These are phyloP conservation scores for Penicillium sp. DNA, from an alignment of 2,329 filamentous ascomycete species.

Conservation along the genomic window DNA sequence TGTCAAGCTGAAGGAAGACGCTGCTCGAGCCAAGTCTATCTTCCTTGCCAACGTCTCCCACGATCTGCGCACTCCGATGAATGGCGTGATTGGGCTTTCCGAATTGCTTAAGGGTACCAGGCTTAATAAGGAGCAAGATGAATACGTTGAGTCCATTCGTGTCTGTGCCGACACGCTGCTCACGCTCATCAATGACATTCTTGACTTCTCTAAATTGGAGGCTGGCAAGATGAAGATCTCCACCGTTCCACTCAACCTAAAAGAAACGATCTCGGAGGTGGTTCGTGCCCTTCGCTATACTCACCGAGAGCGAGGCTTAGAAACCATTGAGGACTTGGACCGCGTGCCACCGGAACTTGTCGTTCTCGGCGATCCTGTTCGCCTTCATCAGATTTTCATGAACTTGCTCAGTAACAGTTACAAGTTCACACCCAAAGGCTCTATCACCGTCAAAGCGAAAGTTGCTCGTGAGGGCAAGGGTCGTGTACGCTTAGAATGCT, in stretches of 20 bases:
- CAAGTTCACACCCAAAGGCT: constrained; percentile 87
- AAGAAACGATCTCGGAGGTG: constrained; percentile 64
- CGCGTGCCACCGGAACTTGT: constrained; percentile 56
- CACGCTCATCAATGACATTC: constrained; percentile 86
- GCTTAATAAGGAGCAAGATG: constrained; percentile 58
- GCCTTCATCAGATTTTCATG: constrained; percentile 72
- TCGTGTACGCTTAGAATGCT: constrained; percentile 73
- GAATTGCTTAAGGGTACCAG: constrained; percentile 60
- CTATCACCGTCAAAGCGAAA: constrained; percentile 76
- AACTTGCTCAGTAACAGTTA: constrained; percentile 91
- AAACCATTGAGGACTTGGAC: constrained; percentile 65
- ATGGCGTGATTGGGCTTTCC: constrained; percentile 81
- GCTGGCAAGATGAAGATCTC: constrained; percentile 86
- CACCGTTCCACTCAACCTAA: constrained; percentile 75
- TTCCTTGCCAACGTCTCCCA: constrained; percentile 93
- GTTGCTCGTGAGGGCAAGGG: constrained; percentile 69
- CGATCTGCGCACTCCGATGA: constrained; percentile 89
- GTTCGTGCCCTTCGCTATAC: constrained; percentile 63
- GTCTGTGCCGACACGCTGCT: constrained; percentile 72
- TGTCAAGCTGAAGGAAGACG: constrained; percentile 65
- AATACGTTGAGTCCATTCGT: constrained; percentile 62
- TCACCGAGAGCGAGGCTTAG: constrained; percentile 58
- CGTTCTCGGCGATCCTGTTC: constrained; percentile 81
- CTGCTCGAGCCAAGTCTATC: constrained; percentile 75
- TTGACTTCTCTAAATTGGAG: constrained; percentile 85